Evolutionary conservation across 257 asterid species (phyloP).

Genomic region (Salvia miltiorrhiza): DNA sequence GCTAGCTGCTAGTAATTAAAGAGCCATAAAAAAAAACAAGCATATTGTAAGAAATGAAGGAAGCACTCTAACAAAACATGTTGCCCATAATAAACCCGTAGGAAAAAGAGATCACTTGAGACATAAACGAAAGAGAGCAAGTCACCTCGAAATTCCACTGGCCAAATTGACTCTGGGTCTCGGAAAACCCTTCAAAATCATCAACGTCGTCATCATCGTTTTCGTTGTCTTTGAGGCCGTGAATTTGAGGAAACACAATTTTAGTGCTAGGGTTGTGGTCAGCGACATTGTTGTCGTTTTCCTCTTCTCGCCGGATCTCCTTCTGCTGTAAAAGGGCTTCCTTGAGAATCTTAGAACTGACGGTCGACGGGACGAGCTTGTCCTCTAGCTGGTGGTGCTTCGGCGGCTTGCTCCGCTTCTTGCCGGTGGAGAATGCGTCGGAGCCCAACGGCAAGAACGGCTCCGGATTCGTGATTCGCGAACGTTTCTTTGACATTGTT

Average conservation of each 20-base stretch:
- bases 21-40: background rate
- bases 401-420: conserved; percentile 58
- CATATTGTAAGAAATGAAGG: too few species aligned
- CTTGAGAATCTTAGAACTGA: conserved; percentile 77
- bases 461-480: conserved; percentile 73
- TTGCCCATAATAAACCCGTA: too few species aligned
- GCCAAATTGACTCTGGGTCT: conserved; percentile 70
- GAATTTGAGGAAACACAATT: conserved; percentile 27
- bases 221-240: conserved; percentile 29
- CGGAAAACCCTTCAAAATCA: conserved; percentile 66
- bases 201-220: conserved; percentile 67
- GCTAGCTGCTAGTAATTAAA: background rate
- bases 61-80: too few species aligned
- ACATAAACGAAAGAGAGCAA: background rate
- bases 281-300: conserved; percentile 13
- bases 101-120: background rate
- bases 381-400: conserved; percentile 70
- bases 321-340: conserved; percentile 78
- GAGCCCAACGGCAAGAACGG: conserved; percentile 56
- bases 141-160: conserved; percentile 58
- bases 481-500: conserved; percentile 75
- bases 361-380: conserved; percentile 57
- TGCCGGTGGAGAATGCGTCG: conserved; percentile 46
- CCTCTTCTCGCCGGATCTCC: conserved; percentile 81
- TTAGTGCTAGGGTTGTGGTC: conserved; percentile 19